Conservation (phyloP, 495 filamentous ascomycete genomes). For the Neurospora intermedia region DNA sequence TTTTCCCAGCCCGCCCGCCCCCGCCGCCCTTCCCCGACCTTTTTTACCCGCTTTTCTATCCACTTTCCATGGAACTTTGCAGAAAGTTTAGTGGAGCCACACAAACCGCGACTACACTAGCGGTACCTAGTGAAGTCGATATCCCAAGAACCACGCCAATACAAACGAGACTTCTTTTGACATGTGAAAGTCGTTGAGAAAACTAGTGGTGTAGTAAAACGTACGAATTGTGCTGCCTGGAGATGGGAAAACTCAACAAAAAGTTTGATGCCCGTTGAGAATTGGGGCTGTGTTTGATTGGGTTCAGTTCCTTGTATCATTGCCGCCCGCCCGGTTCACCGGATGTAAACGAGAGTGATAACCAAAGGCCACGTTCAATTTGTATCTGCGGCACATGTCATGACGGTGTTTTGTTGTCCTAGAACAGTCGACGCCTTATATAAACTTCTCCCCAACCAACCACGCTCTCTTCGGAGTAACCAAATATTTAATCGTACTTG, state of each 20-base stretch:
- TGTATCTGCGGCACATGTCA: not conserved
- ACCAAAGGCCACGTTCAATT: not conserved
- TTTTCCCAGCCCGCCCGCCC: not conserved
- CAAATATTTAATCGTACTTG: too few relatives aligned
- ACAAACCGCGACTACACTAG: not conserved
- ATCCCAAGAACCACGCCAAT: not conserved
- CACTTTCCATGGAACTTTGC: not conserved
- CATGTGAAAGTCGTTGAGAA: not conserved
- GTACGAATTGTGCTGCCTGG: too few relatives aligned
- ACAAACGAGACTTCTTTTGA: not conserved
- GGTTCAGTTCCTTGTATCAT: not conserved
- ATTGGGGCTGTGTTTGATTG: not conserved
- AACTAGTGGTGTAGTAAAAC: too few relatives aligned
- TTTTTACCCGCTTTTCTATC: not conserved
- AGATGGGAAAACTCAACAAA: not conserved
- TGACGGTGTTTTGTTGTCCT: not conserved
- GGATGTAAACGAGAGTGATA: not conserved
- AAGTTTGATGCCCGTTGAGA: not conserved
- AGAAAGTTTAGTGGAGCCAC: not conserved
- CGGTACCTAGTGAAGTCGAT: too few relatives aligned
- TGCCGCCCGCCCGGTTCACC: not conserved
- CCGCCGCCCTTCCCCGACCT: not conserved
- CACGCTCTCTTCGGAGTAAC: too few relatives aligned
- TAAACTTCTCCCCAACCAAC: too few relatives aligned
- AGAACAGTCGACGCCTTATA: not conserved